Base-by-base conservation (phyloP, 139 green algal genomes). In the Microglena sp. region DNA sequence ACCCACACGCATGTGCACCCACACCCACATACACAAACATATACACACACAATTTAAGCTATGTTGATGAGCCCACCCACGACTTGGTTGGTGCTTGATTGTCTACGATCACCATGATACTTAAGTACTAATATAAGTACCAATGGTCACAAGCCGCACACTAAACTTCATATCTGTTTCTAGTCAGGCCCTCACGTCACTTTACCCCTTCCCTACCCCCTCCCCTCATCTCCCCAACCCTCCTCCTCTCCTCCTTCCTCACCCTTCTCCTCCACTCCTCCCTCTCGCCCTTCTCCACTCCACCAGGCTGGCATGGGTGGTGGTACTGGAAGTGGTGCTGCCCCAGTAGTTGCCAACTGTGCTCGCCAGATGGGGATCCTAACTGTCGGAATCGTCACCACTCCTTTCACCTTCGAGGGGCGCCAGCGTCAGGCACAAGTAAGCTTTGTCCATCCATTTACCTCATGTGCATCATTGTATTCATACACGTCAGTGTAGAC, bases 301-400 rank as follows among this genome's bases (percentile, higher is more conserved):
- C n/a, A n/a, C n/a, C 76, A 89, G 73, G 92, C 92, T 4, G 93
- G 93, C 26, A 98, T 98, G 93, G 93, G 93, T 26, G 93, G 93
- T 34, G 93, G 93, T 66, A 98, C 93, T 0, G 93, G 93, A 63
- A 94, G 84, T 24, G 93, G 93, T 29, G 93, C 93, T 1, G 91
- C 93, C 0, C 93, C 92, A 1, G 76, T 98, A 7, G 87, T 98
- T 4, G 92, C 91, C 1, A 60, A 71, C 24, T 64, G 92, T 5
- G 89, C 91, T 5, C 90, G 91, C 44, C 79, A 82, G 55, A 71
- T 93, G 78, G 93, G 91, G 62, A 90, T 97, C 46, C 80, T 98
- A 0, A 98, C 93, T 2, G 93, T 98, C 0, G 92, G 86, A 58
- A 95, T 98, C 58, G 93, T 98, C 22, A 98, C 93, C 2, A 90